Evolutionary conservation across 139 green algal genomes (phyloP).

Genomic region (Chlamydomonas urium): DNA sequence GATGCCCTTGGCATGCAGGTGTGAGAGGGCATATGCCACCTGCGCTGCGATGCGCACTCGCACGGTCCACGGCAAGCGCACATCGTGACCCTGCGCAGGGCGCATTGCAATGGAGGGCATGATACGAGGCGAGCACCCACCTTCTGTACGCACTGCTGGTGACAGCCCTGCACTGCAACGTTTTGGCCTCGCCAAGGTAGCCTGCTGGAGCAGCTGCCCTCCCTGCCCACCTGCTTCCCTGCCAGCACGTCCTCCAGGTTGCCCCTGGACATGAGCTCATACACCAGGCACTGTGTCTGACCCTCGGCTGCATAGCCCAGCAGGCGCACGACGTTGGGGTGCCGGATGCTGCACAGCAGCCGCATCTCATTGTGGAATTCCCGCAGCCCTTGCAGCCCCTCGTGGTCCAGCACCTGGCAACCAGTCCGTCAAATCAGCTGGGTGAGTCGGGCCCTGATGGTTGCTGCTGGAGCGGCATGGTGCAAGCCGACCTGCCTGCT

Average conservation of each 20-base stretch:
- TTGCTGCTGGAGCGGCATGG: too few species aligned
- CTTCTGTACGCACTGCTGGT: too few species aligned
- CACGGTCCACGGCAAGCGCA: conserved; percentile 12
- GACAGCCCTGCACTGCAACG: too few species aligned
- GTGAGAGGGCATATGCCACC: conserved; percentile 29
- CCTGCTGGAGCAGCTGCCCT: too few species aligned
- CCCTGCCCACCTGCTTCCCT: conserved; percentile 16
- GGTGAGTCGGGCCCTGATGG: too few species aligned
- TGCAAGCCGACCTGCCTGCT: too few species aligned
- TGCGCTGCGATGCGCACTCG: conserved; percentile 28
- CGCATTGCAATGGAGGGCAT: neutral
- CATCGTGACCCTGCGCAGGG: conserved; percentile 9
- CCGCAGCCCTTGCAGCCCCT: conserved; percentile 40
- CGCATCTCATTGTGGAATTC: conserved; percentile 43
- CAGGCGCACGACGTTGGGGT: conserved; percentile 38
- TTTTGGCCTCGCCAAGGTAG: too few species aligned
- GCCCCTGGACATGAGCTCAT: conserved; percentile 43
- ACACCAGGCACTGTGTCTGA: conserved; percentile 35
- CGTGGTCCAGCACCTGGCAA: conserved; percentile 35
- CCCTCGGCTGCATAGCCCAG: conserved; percentile 38
- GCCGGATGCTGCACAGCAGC: conserved; percentile 24
- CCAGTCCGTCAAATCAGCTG: too few species aligned
- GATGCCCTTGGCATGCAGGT: conserved; percentile 39
- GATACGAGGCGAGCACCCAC: too few species aligned
- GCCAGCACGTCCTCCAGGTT: conserved; percentile 41